Conservation (phyloP, 306 rosid species). For the Morella rubra region DNA sequence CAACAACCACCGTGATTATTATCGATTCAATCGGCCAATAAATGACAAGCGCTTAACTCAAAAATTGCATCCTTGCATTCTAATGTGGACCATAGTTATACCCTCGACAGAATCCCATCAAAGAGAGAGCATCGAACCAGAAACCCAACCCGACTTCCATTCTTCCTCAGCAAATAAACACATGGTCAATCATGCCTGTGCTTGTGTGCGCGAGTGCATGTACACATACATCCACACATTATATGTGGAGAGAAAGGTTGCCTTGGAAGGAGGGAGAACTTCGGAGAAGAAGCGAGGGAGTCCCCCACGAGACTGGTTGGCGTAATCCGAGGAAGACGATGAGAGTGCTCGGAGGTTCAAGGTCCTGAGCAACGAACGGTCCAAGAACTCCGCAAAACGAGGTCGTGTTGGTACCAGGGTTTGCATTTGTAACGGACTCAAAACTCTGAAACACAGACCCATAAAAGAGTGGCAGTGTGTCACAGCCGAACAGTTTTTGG, state of each 20-base stretch:
- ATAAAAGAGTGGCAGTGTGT: too few species aligned
- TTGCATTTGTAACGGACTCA: constrained; percentile 47
- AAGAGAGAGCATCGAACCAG: background rate
- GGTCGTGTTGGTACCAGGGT: constrained; percentile 44
- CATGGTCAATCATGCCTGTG: background rate
- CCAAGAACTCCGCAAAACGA: constrained; percentile 31
- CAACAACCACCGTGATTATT: background rate
- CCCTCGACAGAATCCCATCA: background rate
- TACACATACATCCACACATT: background rate
- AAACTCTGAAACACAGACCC: background rate
- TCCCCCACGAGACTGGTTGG: constrained; percentile 81
- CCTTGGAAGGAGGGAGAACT: constrained; percentile 81
- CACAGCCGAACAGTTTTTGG: too few species aligned
- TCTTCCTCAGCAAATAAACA: background rate
- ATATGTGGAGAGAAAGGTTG: constrained; percentile 26
- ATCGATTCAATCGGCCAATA: background rate
- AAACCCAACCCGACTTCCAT: background rate
- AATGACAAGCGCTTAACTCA: background rate
- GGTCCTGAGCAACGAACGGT: constrained; percentile 38
- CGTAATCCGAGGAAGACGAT: constrained; percentile 46
- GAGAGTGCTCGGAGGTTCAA: constrained; percentile 49
- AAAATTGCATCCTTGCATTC: background rate
- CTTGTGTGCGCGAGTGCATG: background rate
- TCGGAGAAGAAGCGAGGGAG: constrained; percentile 89
- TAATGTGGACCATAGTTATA: background rate